Evolutionary conservation across 2,329 filamentous ascomycete species (phyloP), one percentile per base, ranked within the genome.

Genomic region (Leptoxyphium fumago): DNA sequence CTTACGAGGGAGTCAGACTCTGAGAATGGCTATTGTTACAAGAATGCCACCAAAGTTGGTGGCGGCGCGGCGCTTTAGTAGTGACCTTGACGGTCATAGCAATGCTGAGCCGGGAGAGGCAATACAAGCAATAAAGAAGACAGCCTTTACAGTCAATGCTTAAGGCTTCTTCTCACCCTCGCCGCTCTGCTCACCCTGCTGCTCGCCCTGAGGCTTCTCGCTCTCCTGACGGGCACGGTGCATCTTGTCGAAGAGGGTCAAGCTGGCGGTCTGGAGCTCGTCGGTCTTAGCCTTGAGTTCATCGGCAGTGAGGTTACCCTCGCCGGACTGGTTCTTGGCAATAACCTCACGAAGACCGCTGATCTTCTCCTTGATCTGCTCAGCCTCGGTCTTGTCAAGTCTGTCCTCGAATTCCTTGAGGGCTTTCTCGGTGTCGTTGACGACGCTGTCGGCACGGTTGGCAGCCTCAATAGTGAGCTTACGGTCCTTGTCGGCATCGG

Each of bases 201-300:
- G 57, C 55, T 66, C 55, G 42, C 52, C 54, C 39, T 47, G 58
- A 51, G 62, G 59, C 52, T 64, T 55, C 54, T 61, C 52, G 43
- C 61, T 59, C 50, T 63, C 73, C 55, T 70, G 66, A 58, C 85
- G 82, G 55, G 89, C 86, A 77, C 94, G 93, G 84, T 98, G 89
- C 85, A 98, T 94, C 83, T 96, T 95, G 74, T 96, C 91, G 68
- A 98, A 96, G 61, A 96, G 80, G 71, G 84, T 94, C 70, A 98
- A 74, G 69, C 83, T 89, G 55, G 89, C 85, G 65, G 83, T 84
- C 74, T 96, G 91, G 63, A 98, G 84, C 70, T 95, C 89, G 55
- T 96, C 91, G 59, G 85, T 93, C 85, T 95, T 95, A 73, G 85
- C 79, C 84, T 96, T 96, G 69, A 98, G 82, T 70, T 96, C 84